Evolutionary conservation across 108 stramenopile species (phyloP).

Genomic region (Nitzschia inconspicua): DNA sequence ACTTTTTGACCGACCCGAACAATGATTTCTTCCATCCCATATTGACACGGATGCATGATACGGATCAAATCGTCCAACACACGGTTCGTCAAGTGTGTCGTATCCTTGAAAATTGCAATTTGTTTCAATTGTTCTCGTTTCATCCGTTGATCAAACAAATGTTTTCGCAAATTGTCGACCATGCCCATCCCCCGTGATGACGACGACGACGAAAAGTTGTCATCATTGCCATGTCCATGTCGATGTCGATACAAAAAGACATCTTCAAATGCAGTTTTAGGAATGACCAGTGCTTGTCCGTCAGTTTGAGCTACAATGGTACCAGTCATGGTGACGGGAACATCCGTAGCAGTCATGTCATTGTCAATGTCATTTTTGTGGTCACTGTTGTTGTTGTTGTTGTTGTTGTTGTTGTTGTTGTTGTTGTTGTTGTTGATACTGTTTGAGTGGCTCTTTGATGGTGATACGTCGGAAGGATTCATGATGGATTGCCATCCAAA

Average conservation of each 20-base stretch:
- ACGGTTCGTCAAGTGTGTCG: constrained; percentile 44
- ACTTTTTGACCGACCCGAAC: constrained; percentile 67
- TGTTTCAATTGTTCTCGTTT: constrained; percentile 20
- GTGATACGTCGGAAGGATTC: too few relatives aligned
- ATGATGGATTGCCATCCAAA: constrained; percentile 46
- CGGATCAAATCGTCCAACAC: constrained; percentile 38
- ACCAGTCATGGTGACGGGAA: too few relatives aligned
- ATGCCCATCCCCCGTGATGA: too few relatives aligned
- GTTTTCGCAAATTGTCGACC: constrained; percentile 30
- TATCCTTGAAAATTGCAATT: constrained; percentile 42
- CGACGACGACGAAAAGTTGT: too few relatives aligned
- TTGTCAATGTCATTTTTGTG: constrained; percentile 12
- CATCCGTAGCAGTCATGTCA: too few relatives aligned
- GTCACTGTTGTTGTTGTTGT: too few relatives aligned
- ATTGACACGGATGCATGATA: constrained; percentile 39
- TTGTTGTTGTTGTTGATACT: too few relatives aligned
- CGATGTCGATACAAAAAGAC: constrained; percentile 9
- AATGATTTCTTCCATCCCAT: constrained; percentile 52
- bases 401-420: too few relatives aligned
- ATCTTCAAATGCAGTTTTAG: constrained; percentile 13
- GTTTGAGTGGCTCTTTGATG: too few relatives aligned
- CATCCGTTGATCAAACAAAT: constrained; percentile 11
- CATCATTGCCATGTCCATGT: too few relatives aligned
- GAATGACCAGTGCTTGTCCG: constrained; percentile 24
- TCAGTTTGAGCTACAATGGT: constrained; percentile 24